These are phyloP conservation scores for Phoma sp. DNA, from an alignment of 2,329 filamentous ascomycete species.

Conservation along the genomic window DNA sequence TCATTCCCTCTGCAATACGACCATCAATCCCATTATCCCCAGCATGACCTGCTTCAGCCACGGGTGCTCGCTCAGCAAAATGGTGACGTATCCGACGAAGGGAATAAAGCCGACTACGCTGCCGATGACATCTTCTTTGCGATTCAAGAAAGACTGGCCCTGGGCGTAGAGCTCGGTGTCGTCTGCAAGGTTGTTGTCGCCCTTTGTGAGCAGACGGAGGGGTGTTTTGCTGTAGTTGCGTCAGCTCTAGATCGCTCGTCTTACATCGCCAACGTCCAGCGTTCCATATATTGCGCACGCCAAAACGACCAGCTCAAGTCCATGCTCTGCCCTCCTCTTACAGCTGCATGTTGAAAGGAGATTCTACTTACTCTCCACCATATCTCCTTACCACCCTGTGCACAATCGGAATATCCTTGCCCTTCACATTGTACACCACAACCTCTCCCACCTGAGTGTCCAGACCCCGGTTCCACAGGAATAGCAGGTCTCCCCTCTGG, in stretches of 20 bases:
- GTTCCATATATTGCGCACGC: neutral
- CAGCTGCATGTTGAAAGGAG: neutral
- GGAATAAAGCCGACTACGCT: conserved; percentile 92
- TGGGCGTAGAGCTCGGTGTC: conserved; percentile 90
- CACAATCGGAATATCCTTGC: conserved; percentile 97
- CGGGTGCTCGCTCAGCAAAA: conserved; percentile 91
- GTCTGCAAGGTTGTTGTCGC: conserved; percentile 93
- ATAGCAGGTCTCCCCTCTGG: conserved; percentile 77
- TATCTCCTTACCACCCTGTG: conserved; percentile 83
- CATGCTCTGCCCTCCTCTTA: neutral
- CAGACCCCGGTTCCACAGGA: conserved; percentile 75
- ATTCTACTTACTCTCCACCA: conserved; percentile 61
- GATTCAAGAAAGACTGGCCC: conserved; percentile 85
- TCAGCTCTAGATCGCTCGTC: neutral
- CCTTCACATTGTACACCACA: conserved; percentile 83
- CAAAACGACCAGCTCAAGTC: neutral
- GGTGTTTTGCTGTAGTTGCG: conserved; percentile 51
- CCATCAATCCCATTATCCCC: conserved; percentile 92
- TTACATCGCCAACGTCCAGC: neutral
- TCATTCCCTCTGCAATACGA: conserved; percentile 90
- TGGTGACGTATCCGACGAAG: conserved; percentile 96
- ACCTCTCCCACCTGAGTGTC: conserved; percentile 75
- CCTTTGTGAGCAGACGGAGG: conserved; percentile 85
- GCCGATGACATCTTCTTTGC: conserved; percentile 86
- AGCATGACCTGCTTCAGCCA: conserved; percentile 97